Evolutionary conservation across 495 filamentous ascomycete species (phyloP).

Genomic region (Aspergillus leporis): DNA sequence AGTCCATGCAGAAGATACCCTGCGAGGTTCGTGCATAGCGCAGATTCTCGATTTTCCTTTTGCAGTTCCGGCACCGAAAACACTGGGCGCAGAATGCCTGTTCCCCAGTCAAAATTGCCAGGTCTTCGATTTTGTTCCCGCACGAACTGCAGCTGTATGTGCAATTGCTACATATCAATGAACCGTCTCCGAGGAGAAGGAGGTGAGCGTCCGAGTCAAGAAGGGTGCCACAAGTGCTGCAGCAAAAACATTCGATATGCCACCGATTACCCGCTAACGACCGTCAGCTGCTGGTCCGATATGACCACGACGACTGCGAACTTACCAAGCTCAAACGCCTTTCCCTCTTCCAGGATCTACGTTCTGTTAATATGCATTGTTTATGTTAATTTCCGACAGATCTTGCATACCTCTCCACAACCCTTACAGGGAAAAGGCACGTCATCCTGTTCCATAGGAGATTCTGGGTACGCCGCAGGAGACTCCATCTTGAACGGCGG

Average conservation of each 20-base stretch:
- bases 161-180: conserved; percentile 98
- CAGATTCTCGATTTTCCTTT: conserved; percentile 96
- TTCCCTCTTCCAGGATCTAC: conserved; percentile 95
- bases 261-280: conserved; percentile 88
- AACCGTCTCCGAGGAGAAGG: conserved; percentile 93
- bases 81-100: conserved; percentile 98
- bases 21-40: conserved; percentile 97
- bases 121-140: conserved; percentile 95
- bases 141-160: conserved; percentile 99
- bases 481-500: conserved; percentile 37
- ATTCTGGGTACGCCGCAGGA: conserved; percentile 66
- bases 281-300: conserved; percentile 8
- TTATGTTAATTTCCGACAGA: conserved; percentile 5
- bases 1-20: conserved; percentile 99
- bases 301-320: conserved; percentile 21
- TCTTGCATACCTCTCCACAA: conserved; percentile 81
- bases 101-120: conserved; percentile 96
- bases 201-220: conserved; percentile 99
- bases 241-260: conserved; percentile 99
- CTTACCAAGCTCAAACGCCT: conserved; percentile 96
- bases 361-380: conserved; percentile 17
- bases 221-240: conserved; percentile 91
- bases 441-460: conserved; percentile 85
- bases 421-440: conserved; percentile 91
- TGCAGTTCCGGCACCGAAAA: conserved; percentile 97